Evolutionary conservation across 805 yeast genomes (phyloP), one percentile per base, ranked within the genome.

Genomic region (Saturnispora ahearnii): DNA sequence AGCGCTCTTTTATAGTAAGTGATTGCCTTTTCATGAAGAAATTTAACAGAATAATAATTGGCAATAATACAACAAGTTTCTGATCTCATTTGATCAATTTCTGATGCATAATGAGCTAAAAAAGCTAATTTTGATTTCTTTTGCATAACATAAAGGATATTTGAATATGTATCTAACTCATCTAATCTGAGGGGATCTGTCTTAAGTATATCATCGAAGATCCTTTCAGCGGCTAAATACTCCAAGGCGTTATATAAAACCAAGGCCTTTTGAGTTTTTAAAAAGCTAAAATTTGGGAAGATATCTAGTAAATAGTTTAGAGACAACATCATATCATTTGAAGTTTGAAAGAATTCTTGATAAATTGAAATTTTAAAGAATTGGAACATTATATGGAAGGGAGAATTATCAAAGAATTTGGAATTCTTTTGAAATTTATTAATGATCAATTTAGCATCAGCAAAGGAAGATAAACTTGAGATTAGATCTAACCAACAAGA

Each of bases 1-100:
- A 93, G 70, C 0, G 99, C 99, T 49, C 98, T 74, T 58, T 88
- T 84, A 62, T 90, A 93, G 66, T 88, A 89, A 80, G 84, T 80
- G 53, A 93, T 87, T 0, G 99, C 95, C 66, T 86, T 87, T 63
- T 89, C 97, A 66, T 93, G 99, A 58, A 93, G 96, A 54, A 89
- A 87, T 57, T 85, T 82, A 65, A 93, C 75, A 33, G 96, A 86
- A 65, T 90, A 90, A 67, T 87, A 91, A 65, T 93, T 93, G 2
- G 97, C 99, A 26, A 90, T 74, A 24, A 93, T 84, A 60, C 96
- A 89, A 65, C 97, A 90, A 1, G 97, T 86, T 63, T 93, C 99
- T 0, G 97, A 90, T 48, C 96, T 74, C 63, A 87, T 87, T 60
- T 80, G 82, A 65, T 93, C 97, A 9, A 89, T 78, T 44, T 80